Evolutionary conservation across 306 rosid genomes (phyloP), one percentile per base, ranked within the genome.

Genomic region (Castanea mollissima): DNA sequence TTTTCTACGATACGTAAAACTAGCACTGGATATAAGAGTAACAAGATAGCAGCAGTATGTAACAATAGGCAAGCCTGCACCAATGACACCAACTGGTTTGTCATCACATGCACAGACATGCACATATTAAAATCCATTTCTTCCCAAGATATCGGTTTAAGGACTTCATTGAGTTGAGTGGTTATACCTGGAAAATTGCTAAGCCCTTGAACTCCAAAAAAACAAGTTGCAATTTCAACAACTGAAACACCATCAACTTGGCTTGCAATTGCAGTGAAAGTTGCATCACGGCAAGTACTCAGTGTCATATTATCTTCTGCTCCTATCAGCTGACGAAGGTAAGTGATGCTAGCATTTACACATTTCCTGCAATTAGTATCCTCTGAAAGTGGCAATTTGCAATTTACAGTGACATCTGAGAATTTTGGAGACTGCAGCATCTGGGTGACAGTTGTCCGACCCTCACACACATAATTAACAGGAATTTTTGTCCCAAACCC

Each of bases 271-370:
- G 97, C 89, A 80, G 83, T 82, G 82, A 91, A 95, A 58, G 96
- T 87, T 76, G 99, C 99, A 80, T 95, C 98, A 19, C 97, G 98
- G 56, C 99, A 95, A 21, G 97, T 95, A 70, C 92, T 88, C 25
- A 95, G 49, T 34, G 99, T 93, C 74, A 88, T 85, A 79, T 95
- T 95, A 83, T 88, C 87, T 71, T 86, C 88, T 51, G 86, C 78
- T 76, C 92, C 99, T 27, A 91, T 76, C 18, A 91, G 82, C 79
- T 80, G 90, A 81, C 81, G 99, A 69, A 95, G 94, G 85, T 88
- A 95, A 7, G 83, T 81, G 78, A 93, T 75, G 63, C 94, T 91
- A 15, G 97, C 87, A 84, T 93, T 95, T 85, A 95, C 65, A 86
- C 99, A 95, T 79, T 86, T 89, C 82, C 84, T 90, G 86, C 99